phyloP scores from a whole-genome alignment of 352 stramenopile genomes.

The Phytophthora pseudosyringae region DNA sequence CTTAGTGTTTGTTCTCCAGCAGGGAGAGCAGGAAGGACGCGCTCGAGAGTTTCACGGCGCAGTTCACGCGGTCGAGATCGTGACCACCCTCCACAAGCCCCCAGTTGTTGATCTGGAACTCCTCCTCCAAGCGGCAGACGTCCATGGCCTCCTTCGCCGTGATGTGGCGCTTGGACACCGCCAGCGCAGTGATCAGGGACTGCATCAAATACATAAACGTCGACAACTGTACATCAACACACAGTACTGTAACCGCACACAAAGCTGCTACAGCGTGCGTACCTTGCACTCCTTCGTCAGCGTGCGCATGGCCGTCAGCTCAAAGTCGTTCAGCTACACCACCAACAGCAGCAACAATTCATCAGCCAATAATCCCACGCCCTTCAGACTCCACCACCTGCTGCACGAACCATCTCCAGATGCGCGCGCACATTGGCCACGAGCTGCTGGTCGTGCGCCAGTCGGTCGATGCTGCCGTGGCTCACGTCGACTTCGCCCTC shows the following conservation, averaged over 20 bases:
- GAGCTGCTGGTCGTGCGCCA: conserved; percentile 68
- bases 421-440: conserved; percentile 66
- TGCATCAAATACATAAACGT: conserved; percentile 24
- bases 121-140: conserved; percentile 82
- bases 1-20: conserved; percentile 72
- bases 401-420: conserved; percentile 57
- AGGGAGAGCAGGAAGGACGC: conserved; percentile 88
- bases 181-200: conserved; percentile 85
- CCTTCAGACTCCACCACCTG: neutral
- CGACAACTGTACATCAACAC: conserved; percentile 1
- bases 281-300: conserved; percentile 91
- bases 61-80: conserved; percentile 90
- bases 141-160: conserved; percentile 88
- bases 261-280: neutral
- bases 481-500: conserved; percentile 83
- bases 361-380: neutral
- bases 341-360: conserved; percentile 5
- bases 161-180: conserved; percentile 86
- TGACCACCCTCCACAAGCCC: conserved; percentile 89
- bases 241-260: neutral
- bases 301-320: conserved; percentile 75
- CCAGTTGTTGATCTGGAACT: conserved; percentile 91
- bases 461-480: conserved; percentile 73
- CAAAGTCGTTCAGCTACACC: conserved; percentile 68
- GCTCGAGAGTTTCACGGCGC: conserved; percentile 80